These are phyloP conservation scores for Eucalyptus curtisii DNA, from an alignment of 345 rosid genomes.

Conservation along the genomic window DNA sequence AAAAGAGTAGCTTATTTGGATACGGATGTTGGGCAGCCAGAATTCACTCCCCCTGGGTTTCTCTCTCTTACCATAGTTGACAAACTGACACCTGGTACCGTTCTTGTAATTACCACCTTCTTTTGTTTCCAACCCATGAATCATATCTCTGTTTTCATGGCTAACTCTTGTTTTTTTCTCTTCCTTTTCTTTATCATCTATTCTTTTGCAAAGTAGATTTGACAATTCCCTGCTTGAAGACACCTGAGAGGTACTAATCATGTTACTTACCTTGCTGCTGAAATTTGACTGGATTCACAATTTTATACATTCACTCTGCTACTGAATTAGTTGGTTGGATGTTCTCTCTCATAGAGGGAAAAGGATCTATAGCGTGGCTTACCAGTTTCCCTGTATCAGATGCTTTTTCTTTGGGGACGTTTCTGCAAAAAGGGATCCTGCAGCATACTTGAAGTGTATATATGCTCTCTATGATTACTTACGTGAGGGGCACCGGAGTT, in stretches of 20 bases:
- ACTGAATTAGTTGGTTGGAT: not conserved
- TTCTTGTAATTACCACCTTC: not conserved
- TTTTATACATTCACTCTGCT: not conserved
- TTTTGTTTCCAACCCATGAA: not conserved
- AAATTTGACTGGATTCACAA: not conserved
- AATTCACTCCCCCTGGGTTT: slow-evolving; percentile 84
- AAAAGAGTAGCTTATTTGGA: slow-evolving; percentile 80
- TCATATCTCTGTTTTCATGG: not conserved
- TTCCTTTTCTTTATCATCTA: not conserved
- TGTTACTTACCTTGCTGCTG: not conserved
- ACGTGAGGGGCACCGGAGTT: slow-evolving; percentile 25
- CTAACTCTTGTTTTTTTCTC: not conserved
- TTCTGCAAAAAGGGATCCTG: slow-evolving; percentile 83
- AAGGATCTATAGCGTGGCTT: not conserved
- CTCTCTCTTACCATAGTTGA: slow-evolving; percentile 73
- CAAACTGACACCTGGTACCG: slow-evolving; percentile 44
- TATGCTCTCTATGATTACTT: slow-evolving; percentile 51
- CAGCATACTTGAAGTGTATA: slow-evolving; percentile 50
- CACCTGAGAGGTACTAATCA: slow-evolving; percentile 64
- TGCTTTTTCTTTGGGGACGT: slow-evolving; percentile 82
- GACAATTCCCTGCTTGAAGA: slow-evolving; percentile 82
- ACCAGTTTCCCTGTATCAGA: slow-evolving; percentile 16
- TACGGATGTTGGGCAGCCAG: slow-evolving; percentile 94
- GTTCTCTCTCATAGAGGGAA: not conserved
- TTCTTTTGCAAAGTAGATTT: slow-evolving; percentile 31